Evolutionary conservation across 176 grass and related monocot species (phyloP).

Genomic region (Tuctoria greenei): DNA sequence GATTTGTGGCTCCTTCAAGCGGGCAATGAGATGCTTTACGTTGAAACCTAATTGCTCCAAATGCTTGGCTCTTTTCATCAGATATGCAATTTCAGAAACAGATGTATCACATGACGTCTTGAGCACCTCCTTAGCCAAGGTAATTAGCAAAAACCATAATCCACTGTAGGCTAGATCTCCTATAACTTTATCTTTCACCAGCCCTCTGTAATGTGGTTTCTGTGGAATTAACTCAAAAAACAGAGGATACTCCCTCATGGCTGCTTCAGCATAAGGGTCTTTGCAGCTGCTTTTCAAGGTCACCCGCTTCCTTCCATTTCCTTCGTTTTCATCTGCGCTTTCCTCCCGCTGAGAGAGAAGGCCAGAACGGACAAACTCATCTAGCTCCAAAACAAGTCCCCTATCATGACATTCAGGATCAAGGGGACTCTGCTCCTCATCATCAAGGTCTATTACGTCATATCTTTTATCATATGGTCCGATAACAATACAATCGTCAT

Average conservation of each 20-base stretch:
- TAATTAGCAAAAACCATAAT: slow-evolving; percentile 52
- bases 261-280: slow-evolving; percentile 53
- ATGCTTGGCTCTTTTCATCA: slow-evolving; percentile 43
- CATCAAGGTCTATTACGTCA: slow-evolving; percentile 47
- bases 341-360: slow-evolving; percentile 52
- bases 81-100: slow-evolving; percentile 29
- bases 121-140: slow-evolving; percentile 46
- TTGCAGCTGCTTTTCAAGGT: neutral
- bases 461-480: slow-evolving; percentile 18
- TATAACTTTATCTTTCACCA: slow-evolving; percentile 35
- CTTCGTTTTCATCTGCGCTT: slow-evolving; percentile 49
- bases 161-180: slow-evolving; percentile 46
- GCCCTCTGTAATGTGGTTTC: slow-evolving; percentile 61
- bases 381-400: slow-evolving; percentile 54
- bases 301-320: slow-evolving; percentile 17
- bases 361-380: slow-evolving; percentile 52
- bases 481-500: slow-evolving; percentile 43
- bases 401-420: slow-evolving; percentile 32
- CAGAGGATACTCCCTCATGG: slow-evolving; percentile 49
- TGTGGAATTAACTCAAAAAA: slow-evolving; percentile 68
- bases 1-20: slow-evolving; percentile 58
- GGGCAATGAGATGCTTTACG: slow-evolving; percentile 58
- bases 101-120: slow-evolving; percentile 56
- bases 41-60: slow-evolving; percentile 53
- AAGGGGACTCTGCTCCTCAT: slow-evolving; percentile 24